These are phyloP conservation scores for Vigna mungo DNA, from an alignment of 306 rosid species.

Conservation along the genomic window DNA sequence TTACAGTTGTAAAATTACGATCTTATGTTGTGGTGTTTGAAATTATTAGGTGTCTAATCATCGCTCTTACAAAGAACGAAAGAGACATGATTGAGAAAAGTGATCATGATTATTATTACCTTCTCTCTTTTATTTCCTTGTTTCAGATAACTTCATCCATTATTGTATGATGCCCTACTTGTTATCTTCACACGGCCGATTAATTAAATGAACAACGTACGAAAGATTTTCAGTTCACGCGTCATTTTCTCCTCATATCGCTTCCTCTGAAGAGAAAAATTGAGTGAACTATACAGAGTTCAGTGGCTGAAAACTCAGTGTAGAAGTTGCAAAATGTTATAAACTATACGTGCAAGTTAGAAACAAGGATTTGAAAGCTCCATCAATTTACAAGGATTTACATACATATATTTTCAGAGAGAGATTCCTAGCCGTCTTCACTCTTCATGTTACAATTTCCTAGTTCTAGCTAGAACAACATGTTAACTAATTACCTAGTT, in stretches of 20 bases:
- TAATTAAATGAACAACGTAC: background rate
- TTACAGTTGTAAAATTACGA: background rate
- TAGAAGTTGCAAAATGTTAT: background rate
- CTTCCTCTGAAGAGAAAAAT: background rate
- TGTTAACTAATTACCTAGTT: background rate
- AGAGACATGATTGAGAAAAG: background rate
- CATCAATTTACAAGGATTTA: constrained; percentile 36
- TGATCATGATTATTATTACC: background rate
- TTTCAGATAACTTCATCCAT: background rate
- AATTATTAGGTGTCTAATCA: background rate
- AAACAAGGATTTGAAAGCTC: constrained; percentile 1
- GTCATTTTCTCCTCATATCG: background rate
- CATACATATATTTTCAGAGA: background rate
- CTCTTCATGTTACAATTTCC: constrained; percentile 2
- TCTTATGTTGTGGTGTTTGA: background rate
- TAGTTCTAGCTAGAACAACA: background rate
- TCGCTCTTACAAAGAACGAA: background rate
- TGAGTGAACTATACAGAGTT: background rate
- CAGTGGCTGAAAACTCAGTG: background rate
- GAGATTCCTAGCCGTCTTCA: background rate
- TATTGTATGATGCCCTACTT: background rate
- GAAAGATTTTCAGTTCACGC: constrained; percentile 28
- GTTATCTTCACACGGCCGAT: background rate
- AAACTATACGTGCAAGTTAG: background rate
- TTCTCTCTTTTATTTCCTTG: background rate